Evolutionary conservation across 495 filamentous ascomycete species (phyloP), one percentile per base, ranked within the genome.

Genomic region (Penicillium waksmanii): DNA sequence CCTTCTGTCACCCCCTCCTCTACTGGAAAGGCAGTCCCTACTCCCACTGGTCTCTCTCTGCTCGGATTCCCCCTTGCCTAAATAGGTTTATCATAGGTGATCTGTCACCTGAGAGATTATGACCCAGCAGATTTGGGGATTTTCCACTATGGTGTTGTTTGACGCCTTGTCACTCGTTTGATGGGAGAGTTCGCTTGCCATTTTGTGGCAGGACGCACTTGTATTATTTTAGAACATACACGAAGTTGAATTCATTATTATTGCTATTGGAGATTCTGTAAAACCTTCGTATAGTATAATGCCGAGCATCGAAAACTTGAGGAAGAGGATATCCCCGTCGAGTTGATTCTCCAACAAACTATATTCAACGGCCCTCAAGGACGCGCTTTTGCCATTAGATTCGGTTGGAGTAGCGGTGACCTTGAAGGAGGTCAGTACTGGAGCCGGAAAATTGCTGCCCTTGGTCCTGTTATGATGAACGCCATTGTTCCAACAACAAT

Each of bases 321-420:
- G 1, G 19, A 48, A 6, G 54, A 66, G 12, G 66, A 63, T 3
- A 9, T 76, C 1, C 70, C 76, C 1, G 33, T 56, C 0, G 55
- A 67, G 38, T 62, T 76, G 9, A 65, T 50, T 17, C 18, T 72
- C 2, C 70, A 77, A 44, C 74, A 68, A 48, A 43, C 65, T 12
- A 49, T 66, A 5, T 21, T 69, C 33, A 69, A 70, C 58, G 34
- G 64, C 2, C 71, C 67, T 3, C 25, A 42, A 2, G 74, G 73
- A 3, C 66, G 54, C 19, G 21, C 55, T 0, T 69, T 73, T 34
- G 60, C 31, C 3, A 53, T 67, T 2, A 21, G 58, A 17, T 73
- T 76, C 42, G 53, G 57, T 17, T 80, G 77, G 77, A 66, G 61
- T 42, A 60, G 62, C 1, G 48, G 60, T 6, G 65, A 75, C 18